A percentile compares a stretch with the other conserved stretches of the same genome.
Conservation (phyloP, 129 eudicot species). For the Scalesia atractyloides region DNA sequence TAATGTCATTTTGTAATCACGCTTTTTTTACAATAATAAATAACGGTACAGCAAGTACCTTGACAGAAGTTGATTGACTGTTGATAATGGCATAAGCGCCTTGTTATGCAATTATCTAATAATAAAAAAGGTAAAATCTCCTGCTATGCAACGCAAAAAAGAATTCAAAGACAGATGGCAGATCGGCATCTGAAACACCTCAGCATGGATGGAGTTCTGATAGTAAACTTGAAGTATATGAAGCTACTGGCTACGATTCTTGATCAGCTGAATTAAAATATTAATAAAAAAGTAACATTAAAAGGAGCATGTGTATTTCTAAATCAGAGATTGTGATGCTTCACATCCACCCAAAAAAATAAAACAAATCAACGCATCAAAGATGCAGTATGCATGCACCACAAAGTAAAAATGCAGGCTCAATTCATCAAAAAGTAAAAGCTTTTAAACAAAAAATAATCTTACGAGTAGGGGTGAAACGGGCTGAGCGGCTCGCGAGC, state of each 20-base stretch:
- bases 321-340: slow-evolving; percentile 1
- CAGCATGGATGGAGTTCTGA: slow-evolving; percentile 23
- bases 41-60: slow-evolving; percentile 28
- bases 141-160: slow-evolving; percentile 30
- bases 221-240: slow-evolving; percentile 16
- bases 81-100: slow-evolving; percentile 35
- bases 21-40: no score
- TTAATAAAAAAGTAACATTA: slow-evolving; percentile 3
- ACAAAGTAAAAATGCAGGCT: not conserved
- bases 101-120: slow-evolving; percentile 25
- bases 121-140: slow-evolving; percentile 19
- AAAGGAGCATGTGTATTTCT: not conserved
- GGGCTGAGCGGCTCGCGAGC: no score
- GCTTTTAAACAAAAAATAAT: not conserved
- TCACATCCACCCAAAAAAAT: slow-evolving; percentile 2
- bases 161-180: slow-evolving; percentile 23
- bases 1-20: not conserved
- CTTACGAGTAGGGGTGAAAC: not conserved
- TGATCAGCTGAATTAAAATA: slow-evolving; percentile 51
- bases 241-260: slow-evolving; percentile 49
- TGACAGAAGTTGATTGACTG: slow-evolving; percentile 31
- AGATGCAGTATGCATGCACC: not conserved
- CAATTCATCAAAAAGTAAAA: slow-evolving; percentile 12
- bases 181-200: slow-evolving; percentile 19
- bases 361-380: not conserved